phyloP scores from a whole-genome alignment of 2,329 filamentous ascomycete species.

The Gyromitra esculenta region DNA sequence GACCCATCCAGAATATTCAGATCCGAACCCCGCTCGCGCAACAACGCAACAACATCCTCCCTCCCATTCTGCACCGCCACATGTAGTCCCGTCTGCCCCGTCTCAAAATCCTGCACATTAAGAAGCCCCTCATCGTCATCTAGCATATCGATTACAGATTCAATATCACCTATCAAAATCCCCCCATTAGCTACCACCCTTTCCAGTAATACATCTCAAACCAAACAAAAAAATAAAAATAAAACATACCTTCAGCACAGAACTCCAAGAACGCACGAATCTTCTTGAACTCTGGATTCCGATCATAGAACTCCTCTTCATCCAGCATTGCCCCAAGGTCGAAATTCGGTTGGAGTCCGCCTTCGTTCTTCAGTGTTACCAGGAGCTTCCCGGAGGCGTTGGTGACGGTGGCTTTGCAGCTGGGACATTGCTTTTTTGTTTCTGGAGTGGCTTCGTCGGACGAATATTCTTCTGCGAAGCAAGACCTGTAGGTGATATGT shows the following conservation, averaged over 20 bases:
- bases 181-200: background rate
- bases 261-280: constrained; percentile 50
- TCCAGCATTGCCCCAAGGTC: constrained; percentile 52
- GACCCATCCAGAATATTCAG: constrained; percentile 31
- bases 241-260: constrained; percentile 45
- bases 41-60: constrained; percentile 35
- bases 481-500: constrained; percentile 43
- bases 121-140: constrained; percentile 31
- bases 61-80: constrained; percentile 50
- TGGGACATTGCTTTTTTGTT: constrained; percentile 44
- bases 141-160: constrained; percentile 47
- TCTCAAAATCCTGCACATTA: constrained; percentile 47
- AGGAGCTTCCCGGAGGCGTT: constrained; percentile 43
- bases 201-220: too few relatives aligned
- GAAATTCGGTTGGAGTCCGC: constrained; percentile 38
- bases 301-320: constrained; percentile 50
- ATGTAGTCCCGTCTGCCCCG: constrained; percentile 50
- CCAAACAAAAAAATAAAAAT: too few relatives aligned
- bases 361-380: constrained; percentile 49
- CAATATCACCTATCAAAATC: constrained; percentile 40
- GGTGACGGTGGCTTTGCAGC: constrained; percentile 28
- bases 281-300: constrained; percentile 50
- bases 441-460: constrained; percentile 28
- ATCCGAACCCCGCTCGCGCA: constrained; percentile 41
- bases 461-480: constrained; percentile 52